Evolutionary conservation across 176 grass and related monocot genomes (phyloP), one percentile per base, ranked within the genome.

Genomic region (Ensete ventricosum): DNA sequence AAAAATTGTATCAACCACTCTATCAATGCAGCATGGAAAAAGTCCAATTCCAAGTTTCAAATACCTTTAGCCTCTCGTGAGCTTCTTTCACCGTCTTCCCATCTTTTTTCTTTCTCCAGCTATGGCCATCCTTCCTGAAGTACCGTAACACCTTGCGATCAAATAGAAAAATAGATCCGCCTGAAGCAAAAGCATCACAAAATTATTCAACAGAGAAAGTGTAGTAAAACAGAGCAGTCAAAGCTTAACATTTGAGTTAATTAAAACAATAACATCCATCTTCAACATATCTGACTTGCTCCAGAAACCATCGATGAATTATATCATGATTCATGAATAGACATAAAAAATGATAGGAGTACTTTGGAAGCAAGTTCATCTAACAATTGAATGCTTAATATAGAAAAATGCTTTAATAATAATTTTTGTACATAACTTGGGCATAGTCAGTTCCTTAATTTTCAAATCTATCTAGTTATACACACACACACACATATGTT

Each of bases 21-120:
- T 7, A 60, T 21, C 57, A n/a, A n/a, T 10, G 13, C 0, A 21
- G 19, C 3, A 70, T 10, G 9, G 19, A 9, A 70, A 50, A 55
- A 14, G 11, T 14, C 20, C 57, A 9, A 17, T 25, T 27, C 5
- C n/a, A 55, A 14, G 29, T 55, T 65, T 70, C 25, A 27, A 62
- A 76, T 69, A 89, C 95, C 85, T 99, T 99, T 67, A 99, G 65
- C 69, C 90, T 99, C 79, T 99, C 95, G 81, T 94, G 95, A 66
- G 95, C 95, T 94, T 99, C 95, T 84, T 94, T 88, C 67, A 99
- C 95, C 74, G 86, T 88, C 73, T 89, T 99, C 20, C 90, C 90
- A 87, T 94, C 95, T 65, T 91, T 99, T 86, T 94, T 99, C 89
- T 99, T 99, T 79, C 86, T 99, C 95, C 95, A 99, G 52, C 84